Evolutionary conservation across 495 filamentous ascomycete species (phyloP).

Genomic region (Hypoxylon perforatum): DNA sequence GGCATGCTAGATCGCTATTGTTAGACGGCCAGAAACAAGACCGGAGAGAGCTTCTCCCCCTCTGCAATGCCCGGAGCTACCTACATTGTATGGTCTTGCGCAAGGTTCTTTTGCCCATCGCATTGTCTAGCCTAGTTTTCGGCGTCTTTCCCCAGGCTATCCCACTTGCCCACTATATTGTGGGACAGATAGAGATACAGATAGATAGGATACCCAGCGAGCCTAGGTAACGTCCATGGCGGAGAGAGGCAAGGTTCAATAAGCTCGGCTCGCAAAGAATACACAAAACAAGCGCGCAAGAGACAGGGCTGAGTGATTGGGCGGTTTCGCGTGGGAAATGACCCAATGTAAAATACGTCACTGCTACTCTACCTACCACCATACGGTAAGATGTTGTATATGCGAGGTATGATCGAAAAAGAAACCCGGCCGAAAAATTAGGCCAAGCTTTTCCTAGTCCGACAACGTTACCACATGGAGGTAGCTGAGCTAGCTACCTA

Average conservation of each 20-base stretch:
- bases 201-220: background rate
- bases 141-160: background rate
- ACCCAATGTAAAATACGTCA: slow-evolving; percentile 30
- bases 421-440: no score
- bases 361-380: background rate
- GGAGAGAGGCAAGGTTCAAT: background rate
- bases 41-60: no score
- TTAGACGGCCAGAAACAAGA: no score
- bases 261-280: background rate
- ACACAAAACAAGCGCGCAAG: slow-evolving; percentile 3
- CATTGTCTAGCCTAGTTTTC: background rate
- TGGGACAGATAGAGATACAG: background rate
- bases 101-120: no score
- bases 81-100: no score
- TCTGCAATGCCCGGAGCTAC: no score
- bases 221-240: background rate
- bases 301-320: background rate
- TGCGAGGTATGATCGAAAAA: no score
- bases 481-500: no score
- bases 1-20: no score
- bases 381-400: no score
- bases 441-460: no score
- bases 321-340: background rate
- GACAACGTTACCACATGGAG: no score
- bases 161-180: background rate